A percentile compares a stretch with the other conserved stretches of the same genome.
phyloP scores from a whole-genome alignment of 495 filamentous ascomycete species.

The Trichoderma reesei region DNA sequence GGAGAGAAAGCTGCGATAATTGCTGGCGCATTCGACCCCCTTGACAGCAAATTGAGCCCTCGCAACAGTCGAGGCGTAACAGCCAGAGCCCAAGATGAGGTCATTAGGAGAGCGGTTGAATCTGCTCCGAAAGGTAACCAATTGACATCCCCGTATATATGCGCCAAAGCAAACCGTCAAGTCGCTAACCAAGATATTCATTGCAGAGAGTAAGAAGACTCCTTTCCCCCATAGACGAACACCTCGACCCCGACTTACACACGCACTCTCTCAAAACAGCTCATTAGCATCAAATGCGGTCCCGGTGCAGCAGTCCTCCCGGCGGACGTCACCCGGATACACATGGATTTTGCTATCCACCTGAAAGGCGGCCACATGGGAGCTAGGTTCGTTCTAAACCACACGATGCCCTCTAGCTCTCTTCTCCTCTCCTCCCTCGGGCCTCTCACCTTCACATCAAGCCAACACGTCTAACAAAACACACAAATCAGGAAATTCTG shows the following conservation, averaged over 20 bases:
- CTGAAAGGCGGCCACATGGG: constrained; percentile 65
- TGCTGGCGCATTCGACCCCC: not conserved
- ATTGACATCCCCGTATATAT: not conserved
- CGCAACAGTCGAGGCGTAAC: constrained; percentile 1
- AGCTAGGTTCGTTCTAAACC: constrained; percentile 48
- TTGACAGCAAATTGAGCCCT: not conserved
- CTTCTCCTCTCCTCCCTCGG: no score
- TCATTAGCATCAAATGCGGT: constrained; percentile 62
- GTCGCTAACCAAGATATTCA: not conserved
- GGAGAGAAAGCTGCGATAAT: not conserved
- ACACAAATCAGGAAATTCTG: constrained; percentile 68
- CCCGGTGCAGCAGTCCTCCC: constrained; percentile 75
- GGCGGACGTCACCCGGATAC: constrained; percentile 69
- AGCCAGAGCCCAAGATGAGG: constrained; percentile 8
- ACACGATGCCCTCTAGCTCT: no score
- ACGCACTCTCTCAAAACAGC: constrained; percentile 34
- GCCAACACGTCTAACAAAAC: not conserved
- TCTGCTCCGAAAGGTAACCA: constrained; percentile 8
- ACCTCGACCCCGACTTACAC: not conserved
- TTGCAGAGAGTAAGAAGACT: not conserved
- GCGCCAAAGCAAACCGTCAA: not conserved
- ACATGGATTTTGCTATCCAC: constrained; percentile 65
- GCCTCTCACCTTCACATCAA: not conserved
- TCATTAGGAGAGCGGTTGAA: constrained; percentile 11
- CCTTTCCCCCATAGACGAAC: not conserved